Evolutionary conservation across 1,139 yeast genomes (phyloP), one percentile per base, ranked within the genome.

Genomic region (Candida sanyaensis): DNA sequence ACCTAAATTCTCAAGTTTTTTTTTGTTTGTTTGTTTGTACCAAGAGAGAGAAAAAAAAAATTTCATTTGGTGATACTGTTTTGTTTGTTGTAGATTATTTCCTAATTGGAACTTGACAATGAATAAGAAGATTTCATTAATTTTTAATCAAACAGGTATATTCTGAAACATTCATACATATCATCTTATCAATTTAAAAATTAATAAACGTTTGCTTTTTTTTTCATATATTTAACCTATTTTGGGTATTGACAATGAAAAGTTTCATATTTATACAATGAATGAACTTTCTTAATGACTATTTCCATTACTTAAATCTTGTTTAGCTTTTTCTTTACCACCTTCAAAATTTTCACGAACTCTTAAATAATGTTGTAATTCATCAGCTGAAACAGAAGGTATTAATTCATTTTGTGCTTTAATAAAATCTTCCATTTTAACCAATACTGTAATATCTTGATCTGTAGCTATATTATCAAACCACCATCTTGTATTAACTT

Each of bases 311-410:
- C 37, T 28, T n/a, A 12, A 37, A 24, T 48, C 37, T 43, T 50
- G 51, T 51, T 59, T 55, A 8, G 68, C 69, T 56, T 65, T 59
- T 48, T 69, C 71, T 55, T 73, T 73, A 2, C 73, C 73, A 5
- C 80, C 84, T 63, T 90, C 97, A 63, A 93, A 93, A 59, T 82
- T 86, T 56, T 83, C 81, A 55, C 96, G 80, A 23, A 93, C 88
- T 45, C 81, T 68, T 57, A 86, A 71, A 61, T 93, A 93, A 59
- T 93, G 98, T 33, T 78, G 77, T 49, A 93, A 73, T 61, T 93
- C 99, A 42, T 89, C 96, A 3, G 84, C 84, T 46, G 96, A 88
- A 12, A 93, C 97, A 39, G 95, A 85, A 0, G 98, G 96, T 23
- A 80, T 77, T 56, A 92, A 75, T 50, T 85, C 90, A 11, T 71